Conservation (phyloP, 2,329 filamentous ascomycete genomes). For the Hypoxylon sp. region DNA sequence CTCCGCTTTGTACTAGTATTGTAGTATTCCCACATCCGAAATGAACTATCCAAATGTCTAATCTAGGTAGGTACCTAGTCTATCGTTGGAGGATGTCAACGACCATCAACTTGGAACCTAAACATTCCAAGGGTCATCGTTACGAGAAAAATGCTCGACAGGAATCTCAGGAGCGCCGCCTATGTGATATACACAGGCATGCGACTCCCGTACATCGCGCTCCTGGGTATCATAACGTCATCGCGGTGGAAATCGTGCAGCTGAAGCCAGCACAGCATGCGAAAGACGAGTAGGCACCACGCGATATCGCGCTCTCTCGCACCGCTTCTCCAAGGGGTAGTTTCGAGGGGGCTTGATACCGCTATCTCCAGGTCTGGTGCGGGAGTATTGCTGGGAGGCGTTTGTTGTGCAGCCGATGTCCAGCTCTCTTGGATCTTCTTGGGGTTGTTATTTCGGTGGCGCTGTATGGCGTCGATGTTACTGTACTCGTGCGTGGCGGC, state of each 20-base stretch:
- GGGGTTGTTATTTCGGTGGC: background rate
- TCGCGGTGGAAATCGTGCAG: constrained; percentile 71
- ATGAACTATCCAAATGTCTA: too few relatives aligned
- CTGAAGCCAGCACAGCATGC: constrained; percentile 72
- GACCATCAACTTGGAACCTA: background rate
- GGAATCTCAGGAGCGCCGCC: background rate
- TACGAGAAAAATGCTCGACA: background rate
- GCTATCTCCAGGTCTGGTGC: constrained; percentile 14
- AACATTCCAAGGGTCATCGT: background rate
- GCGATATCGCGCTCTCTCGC: constrained; percentile 56
- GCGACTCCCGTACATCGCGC: constrained; percentile 68
- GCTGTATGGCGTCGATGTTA: background rate
- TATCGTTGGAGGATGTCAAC: too few relatives aligned
- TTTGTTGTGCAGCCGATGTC: background rate
- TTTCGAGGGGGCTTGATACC: constrained; percentile 41
- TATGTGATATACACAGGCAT: constrained; percentile 70
- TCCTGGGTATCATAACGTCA: constrained; percentile 68
- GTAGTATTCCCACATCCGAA: too few relatives aligned
- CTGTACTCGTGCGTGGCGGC: constrained; percentile 1
- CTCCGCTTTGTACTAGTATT: too few relatives aligned
- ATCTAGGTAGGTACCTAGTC: too few relatives aligned
- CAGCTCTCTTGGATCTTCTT: constrained; percentile 1
- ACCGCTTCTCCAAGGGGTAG: constrained; percentile 32
- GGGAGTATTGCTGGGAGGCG: background rate
- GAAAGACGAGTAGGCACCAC: constrained; percentile 70